These are phyloP conservation scores for Psilocybe cubensis DNA, from an alignment of 768 basidiomycete species.

Conservation along the genomic window DNA sequence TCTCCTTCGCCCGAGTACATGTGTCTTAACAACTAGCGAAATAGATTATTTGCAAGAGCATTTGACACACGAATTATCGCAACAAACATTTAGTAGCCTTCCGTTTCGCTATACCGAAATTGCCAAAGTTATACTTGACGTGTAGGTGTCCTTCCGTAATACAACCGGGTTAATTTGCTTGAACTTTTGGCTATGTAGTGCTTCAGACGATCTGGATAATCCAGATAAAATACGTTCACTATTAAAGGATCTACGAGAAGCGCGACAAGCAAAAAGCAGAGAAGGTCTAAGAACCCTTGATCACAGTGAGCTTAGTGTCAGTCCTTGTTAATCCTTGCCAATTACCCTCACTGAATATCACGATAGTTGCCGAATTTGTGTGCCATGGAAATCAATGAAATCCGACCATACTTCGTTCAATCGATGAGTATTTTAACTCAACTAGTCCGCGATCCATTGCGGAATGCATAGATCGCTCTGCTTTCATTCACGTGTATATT, in stretches of 20 bases:
- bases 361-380: conserved; percentile 80
- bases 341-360: background rate
- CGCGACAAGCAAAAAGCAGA: conserved; percentile 91
- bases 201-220: conserved; percentile 86
- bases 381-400: conserved; percentile 94
- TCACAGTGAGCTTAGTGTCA: conserved; percentile 78
- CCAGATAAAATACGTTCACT: conserved; percentile 84
- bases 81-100: conserved; percentile 73
- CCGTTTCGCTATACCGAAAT: conserved; percentile 92
- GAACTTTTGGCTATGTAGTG: conserved; percentile 48
- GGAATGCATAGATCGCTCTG: conserved; percentile 1
- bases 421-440: conserved; percentile 78
- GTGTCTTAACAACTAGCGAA: background rate
- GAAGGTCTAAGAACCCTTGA: conserved; percentile 83
- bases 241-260: conserved; percentile 94
- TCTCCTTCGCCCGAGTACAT: background rate
- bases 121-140: conserved; percentile 90
- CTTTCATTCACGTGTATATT: background rate
- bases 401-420: conserved; percentile 85
- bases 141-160: conserved; percentile 54
- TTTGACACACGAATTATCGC: conserved; percentile 73
- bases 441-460: conserved; percentile 38
- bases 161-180: background rate
- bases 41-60: conserved; percentile 82
- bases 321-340: conserved; percentile 23